These are phyloP conservation scores for Leccinum subfulvum DNA, from an alignment of 1,284 basidiomycete genomes.

Conservation along the genomic window DNA sequence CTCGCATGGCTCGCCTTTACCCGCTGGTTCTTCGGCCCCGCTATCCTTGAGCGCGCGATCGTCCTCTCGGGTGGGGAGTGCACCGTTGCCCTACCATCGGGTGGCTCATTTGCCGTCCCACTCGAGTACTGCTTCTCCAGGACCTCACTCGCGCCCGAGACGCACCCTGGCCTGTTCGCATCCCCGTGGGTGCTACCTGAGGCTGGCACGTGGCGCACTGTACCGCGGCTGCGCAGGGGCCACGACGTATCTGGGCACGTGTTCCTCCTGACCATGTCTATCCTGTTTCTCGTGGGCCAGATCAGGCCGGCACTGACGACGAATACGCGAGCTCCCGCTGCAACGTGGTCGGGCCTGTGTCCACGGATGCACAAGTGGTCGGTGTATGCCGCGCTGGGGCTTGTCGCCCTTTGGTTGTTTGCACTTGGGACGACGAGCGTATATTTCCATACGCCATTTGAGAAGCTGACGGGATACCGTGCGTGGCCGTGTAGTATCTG, in stretches of 20 bases:
- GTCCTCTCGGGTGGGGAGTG: conserved; percentile 83
- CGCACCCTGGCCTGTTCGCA: conserved; percentile 69
- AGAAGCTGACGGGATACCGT: conserved; percentile 87
- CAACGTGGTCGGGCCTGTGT: background rate
- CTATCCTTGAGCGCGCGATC: conserved; percentile 61
- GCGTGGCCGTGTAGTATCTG: conserved; percentile 33
- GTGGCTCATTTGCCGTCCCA: no score
- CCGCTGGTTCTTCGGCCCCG: conserved; percentile 66
- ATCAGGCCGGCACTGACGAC: conserved; percentile 44
- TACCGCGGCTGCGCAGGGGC: conserved; percentile 68
- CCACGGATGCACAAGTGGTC: conserved; percentile 45
- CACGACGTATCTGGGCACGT: conserved; percentile 96
- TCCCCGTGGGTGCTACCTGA: conserved; percentile 39
- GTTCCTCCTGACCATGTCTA: conserved; percentile 84
- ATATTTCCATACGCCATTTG: conserved; percentile 87
- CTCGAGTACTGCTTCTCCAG: conserved; percentile 58
- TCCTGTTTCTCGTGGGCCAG: conserved; percentile 80
- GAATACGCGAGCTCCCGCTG: background rate
- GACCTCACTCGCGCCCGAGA: conserved; percentile 51
- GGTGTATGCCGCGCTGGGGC: conserved; percentile 41
- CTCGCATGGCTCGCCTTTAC: conserved; percentile 76
- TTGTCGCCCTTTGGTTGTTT: conserved; percentile 73
- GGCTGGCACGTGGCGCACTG: conserved; percentile 41
- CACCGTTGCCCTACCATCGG: conserved; percentile 56
- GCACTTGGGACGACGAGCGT: conserved; percentile 80